Evolutionary conservation across 495 filamentous ascomycete species (phyloP), one percentile per base, ranked within the genome.

Genomic region (Penicillium odoratum): DNA sequence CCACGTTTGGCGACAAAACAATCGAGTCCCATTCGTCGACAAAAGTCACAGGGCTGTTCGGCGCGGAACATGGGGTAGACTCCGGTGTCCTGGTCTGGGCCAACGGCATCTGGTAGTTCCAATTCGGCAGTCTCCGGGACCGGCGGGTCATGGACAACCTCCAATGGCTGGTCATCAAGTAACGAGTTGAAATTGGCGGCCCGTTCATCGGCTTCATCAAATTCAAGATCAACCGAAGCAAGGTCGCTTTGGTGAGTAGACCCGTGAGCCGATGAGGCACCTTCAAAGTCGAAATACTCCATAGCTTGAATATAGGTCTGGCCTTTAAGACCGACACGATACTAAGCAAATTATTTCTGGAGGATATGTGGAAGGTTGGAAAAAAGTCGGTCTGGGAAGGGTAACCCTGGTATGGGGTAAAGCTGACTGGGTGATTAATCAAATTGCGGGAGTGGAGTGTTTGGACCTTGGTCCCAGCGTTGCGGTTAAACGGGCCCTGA

Each of bases 1-100:
- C 88, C 87, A 67, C 89, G 81, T 36, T 81, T 81, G 42, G 88
- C 84, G 48, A 86, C 75, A 71, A 92, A 92, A 77, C 90, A 95
- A 59, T 92, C 81, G 54, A 92, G 83, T 25, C 84, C 78, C 71
- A 82, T 84, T 11, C 78, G 70, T 34, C 80, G 76, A 69, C 91
- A 95, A 60, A 92, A 87, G 28, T 86, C 81, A 72, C 90, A 95
- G 45, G 88, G 83, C 25, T 77, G 73, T 48, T 78, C 74, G 28
- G 83, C 77, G 34, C 56, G 77, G 62, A 62, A 74, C 71, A 76
- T 80, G 48, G 78, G 79, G 58, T 75, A 77, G 53, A 69, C 70
- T 33, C 69, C 76, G 60, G 71, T 69, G 62, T 67, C 67, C 51
- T 58, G 62, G 51, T 67, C 74, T 58, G 66, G 70, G 40, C 66